Conservation (phyloP, 805 yeast species). For the Ogataea ramenticola region DNA sequence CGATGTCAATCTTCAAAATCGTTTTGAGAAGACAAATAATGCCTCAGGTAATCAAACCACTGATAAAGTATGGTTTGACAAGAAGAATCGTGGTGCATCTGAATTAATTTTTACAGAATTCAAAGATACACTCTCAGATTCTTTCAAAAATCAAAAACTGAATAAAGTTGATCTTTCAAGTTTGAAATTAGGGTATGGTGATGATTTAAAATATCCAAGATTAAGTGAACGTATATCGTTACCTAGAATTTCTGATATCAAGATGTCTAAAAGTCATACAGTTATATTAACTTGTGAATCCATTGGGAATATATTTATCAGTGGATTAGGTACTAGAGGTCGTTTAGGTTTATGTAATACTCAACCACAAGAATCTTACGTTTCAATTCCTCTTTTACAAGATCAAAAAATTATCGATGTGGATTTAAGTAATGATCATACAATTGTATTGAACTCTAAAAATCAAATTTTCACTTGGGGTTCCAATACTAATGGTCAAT, state of each 20-base stretch:
- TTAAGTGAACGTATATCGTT: slow-evolving; percentile 22
- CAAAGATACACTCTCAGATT: slow-evolving; percentile 15
- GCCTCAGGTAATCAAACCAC: slow-evolving; percentile 2
- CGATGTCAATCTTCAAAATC: slow-evolving; percentile 13
- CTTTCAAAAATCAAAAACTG: slow-evolving; percentile 5
- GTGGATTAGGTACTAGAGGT: slow-evolving; percentile 68
- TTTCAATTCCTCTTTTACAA: slow-evolving; percentile 31
- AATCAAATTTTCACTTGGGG: slow-evolving; percentile 79
- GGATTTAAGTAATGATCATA: slow-evolving; percentile 60
- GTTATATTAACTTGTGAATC: slow-evolving; percentile 45
- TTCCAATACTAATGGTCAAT: slow-evolving; percentile 54
- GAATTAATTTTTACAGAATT: slow-evolving; percentile 57
- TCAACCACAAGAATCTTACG: slow-evolving; percentile 35
- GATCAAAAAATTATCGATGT: slow-evolving; percentile 27
- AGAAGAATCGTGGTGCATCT: slow-evolving; percentile 42
- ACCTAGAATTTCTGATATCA: slow-evolving; percentile 41
- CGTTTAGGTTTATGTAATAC: slow-evolving; percentile 54
- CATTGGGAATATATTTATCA: slow-evolving; percentile 40
- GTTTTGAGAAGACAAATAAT: slow-evolving; percentile 2
- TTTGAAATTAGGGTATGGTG: slow-evolving; percentile 19
- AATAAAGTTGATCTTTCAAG: slow-evolving; percentile 10
- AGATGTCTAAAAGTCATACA: slow-evolving; percentile 61
- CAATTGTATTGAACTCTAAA: slow-evolving; percentile 44
- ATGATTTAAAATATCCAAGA: slow-evolving; percentile 7
- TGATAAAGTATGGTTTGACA: slow-evolving; percentile 32